Evolutionary conservation across 805 yeast species (phyloP), one percentile per base, ranked within the genome.

Genomic region (Myxozyma mucilagina): DNA sequence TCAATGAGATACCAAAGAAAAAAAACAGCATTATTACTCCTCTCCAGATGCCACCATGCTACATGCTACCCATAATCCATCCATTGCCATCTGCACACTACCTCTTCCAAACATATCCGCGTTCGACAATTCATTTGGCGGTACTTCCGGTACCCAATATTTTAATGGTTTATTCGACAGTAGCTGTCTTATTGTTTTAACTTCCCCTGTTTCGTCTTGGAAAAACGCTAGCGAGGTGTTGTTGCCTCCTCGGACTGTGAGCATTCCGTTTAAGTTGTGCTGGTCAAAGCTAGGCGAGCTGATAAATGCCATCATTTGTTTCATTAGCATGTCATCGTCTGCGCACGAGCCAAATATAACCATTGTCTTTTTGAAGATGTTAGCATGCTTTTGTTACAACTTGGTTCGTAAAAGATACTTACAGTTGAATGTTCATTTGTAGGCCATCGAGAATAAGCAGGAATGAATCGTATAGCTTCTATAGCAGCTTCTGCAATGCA

Each of bases 31-130:
- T 29, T 29, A 8, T 49, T 39, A 61, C 18, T 53, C 59, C 32
- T 59, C 63, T 1, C 43, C 48, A 11, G 50, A 29, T 14, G 34
- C 45, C 16, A 53, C 38, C 56, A 55, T 45, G 42, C 38, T 56
- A 48, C 64, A 58, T 20, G 62, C 59, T 29, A 61, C 29, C 63
- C 64, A 61, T 32, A 61, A 39, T 29, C 64, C 64, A 41, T 61
- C 64, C 29, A 58, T 61, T 5, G 64, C 59, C 39, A 61, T 54
- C 29, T 61, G 64, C 41, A 49, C 16, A 41, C 59, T 61, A 9
- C 54, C 44, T 24, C 50, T 43, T 9, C 53, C 63, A 36, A 32
- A 50, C 54, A 50, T 50, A 39, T 50, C 54, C 42, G 53, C 47
- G 34, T 34, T 55, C 31, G 53, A 47, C 34, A 55, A 13, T 35